Evolutionary conservation across 805 yeast species (phyloP), one percentile per base, ranked within the genome.

Genomic region (Maudiozyma pseudohumilis): DNA sequence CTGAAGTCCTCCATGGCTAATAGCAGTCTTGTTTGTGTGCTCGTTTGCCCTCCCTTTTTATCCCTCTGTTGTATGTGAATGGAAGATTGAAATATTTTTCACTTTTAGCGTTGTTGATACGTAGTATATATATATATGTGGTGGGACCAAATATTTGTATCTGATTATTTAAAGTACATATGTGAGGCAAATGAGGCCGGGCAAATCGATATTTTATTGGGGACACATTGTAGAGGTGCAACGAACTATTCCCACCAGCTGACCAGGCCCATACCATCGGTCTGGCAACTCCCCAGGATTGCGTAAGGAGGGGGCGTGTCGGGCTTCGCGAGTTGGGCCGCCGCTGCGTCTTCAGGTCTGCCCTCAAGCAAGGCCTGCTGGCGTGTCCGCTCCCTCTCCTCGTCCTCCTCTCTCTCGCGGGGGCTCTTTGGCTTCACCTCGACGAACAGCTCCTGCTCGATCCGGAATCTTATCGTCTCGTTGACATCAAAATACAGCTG

Each of bases 221-320:
- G n/a, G n/a, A n/a, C n/a, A n/a, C n/a, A n/a, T n/a, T 24, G 10
- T n/a, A 24, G n/a, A 3, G 26, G n/a, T n/a, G n/a, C 9, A 28
- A 19, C 7, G 6, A 29, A 34, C 17, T 32, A 78, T 52, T 83
- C 94, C 98, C 98, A 89, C 98, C 98, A 92, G 39, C 88, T 75
- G 29, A 85, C 78, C 49, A 94, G 76, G 4, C 98, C 98, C 94
- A 87, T 85, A 31, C 98, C 98, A 52, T 87, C 96, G 3, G 86
- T 77, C 57, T 87, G 96, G 58, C 96, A 87, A 45, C 95, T 82
- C 13, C 89, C 97, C 21, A 84, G 60, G 20, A 89, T 62, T 8
- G 86, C 84, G 62, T 86, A 88, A 12, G 96, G 86, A 9, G 96
- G 92, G 6, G 52, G 56, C 15, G 49, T 50, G 27, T 48, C 51